Evolutionary conservation across 1,284 basidiomycete species (phyloP), one percentile per base, ranked within the genome.

Genomic region (Veloporphyrellus conicus): DNA sequence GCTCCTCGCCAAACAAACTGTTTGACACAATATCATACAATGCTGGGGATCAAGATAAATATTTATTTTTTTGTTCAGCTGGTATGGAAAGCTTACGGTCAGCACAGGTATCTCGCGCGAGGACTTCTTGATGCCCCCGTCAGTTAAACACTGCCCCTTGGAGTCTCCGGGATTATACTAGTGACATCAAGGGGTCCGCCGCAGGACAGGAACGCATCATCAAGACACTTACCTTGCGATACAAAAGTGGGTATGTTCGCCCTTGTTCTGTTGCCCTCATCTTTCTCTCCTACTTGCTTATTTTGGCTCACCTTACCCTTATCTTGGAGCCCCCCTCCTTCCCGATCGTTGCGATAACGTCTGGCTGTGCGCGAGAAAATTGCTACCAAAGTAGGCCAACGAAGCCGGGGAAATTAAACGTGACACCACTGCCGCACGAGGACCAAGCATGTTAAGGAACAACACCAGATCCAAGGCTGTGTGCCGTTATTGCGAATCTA

Each of bases 81-180:
- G 15, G 18, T 4, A 12, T 14, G 22, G 4, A 32, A 34, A 27
- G 6, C 0, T 25, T 23, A 25, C 35, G 23, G 19, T 34, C 11
- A 12, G n/a, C 36, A 16, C 45, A 81, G 81, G 73, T 52, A 71
- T 84, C 18, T 80, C 79, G 84, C 59, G 70, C n/a, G 73, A 14
- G 81, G 81, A 0, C 73, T 78, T 44, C 78, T 83, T 38, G 74
- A 76, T 38, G 78, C 70, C 1, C 69, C 82, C 41, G 55, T 82
- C 48, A 53, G 1, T 67, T 70, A 0, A 74, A 2, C 70, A 76
- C 6, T 53, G 51, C 1, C 37, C 47, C 10, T 79, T 75, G 53
- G 35, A 25, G 57, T 1, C 64, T 84, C 20, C 74, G 74, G 46
- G 29, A 36, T 60, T 18, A 25, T 60, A 9, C 39, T 47, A 19